phyloP scores from a whole-genome alignment of 2,329 filamentous ascomycete genomes.

The Thelonectria olida region DNA sequence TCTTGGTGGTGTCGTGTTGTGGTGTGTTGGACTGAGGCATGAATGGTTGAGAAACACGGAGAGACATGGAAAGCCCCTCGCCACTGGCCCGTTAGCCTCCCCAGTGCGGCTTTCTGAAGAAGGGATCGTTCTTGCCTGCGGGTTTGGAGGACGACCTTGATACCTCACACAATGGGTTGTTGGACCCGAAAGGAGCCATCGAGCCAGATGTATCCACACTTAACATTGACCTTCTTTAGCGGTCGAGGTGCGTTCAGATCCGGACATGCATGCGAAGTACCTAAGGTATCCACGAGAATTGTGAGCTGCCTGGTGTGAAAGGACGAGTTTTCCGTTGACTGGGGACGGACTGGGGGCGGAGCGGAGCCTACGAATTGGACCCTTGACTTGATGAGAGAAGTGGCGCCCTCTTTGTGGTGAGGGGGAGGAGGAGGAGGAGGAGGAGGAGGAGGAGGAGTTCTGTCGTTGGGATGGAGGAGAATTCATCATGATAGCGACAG shows the following conservation, averaged over 20 bases:
- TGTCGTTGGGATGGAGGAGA: not conserved
- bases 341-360: slow-evolving; percentile 10
- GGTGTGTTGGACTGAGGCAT: slow-evolving; percentile 7
- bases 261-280: not conserved
- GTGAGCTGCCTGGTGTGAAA: not conserved
- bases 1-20: slow-evolving; percentile 7
- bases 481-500: not conserved
- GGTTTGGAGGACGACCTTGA: too few species aligned
- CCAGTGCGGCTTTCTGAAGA: slow-evolving; percentile 1
- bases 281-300: not conserved
- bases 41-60: slow-evolving; percentile 9
- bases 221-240: slow-evolving; percentile 7
- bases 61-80: not conserved
- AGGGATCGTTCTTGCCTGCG: not conserved
- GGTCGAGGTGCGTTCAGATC: not conserved
- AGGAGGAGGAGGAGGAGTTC: slow-evolving; percentile 10
- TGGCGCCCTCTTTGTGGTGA: slow-evolving; percentile 19
- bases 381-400: slow-evolving; percentile 13
- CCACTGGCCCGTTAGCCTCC: not conserved
- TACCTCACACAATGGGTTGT: not conserved
- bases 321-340: slow-evolving; percentile 14
- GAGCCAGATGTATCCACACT: too few species aligned
- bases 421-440: slow-evolving; percentile 9
- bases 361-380: slow-evolving; percentile 7
- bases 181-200: not conserved